A percentile compares a stretch with the other conserved stretches of the same genome.
Evolutionary conservation across 1,139 yeast genomes (phyloP).

Genomic region (Geotrichum siamense): DNA sequence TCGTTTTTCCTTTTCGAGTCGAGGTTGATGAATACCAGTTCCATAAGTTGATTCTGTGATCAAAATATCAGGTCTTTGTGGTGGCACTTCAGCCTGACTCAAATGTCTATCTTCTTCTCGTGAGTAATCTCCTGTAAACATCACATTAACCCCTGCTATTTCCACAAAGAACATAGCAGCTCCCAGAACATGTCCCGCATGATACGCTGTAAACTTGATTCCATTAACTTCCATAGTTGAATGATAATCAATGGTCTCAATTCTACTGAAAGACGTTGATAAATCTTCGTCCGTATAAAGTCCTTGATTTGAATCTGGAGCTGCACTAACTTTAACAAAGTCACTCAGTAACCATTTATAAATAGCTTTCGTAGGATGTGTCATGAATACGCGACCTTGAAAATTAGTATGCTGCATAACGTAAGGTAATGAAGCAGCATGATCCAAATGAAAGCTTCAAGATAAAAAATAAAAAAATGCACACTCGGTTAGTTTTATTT

Average conservation of each 20-base stretch:
- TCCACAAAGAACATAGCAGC: slow-evolving; percentile 97
- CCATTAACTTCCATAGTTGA: slow-evolving; percentile 93
- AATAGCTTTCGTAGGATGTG: slow-evolving; percentile 97
- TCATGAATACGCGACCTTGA: slow-evolving; percentile 94
- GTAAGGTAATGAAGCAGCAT: slow-evolving; percentile 94
- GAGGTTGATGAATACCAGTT: slow-evolving; percentile 92
- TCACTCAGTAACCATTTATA: slow-evolving; percentile 92
- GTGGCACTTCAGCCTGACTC: slow-evolving; percentile 92
- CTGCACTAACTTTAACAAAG: slow-evolving; percentile 79
- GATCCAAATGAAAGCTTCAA: slow-evolving; percentile 87
- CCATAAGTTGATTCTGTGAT: slow-evolving; percentile 97
- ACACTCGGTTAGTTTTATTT: too few species aligned
- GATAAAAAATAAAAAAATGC: too few species aligned
- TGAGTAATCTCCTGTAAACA: slow-evolving; percentile 95
- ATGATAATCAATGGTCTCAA: slow-evolving; percentile 92
- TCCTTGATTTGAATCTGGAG: slow-evolving; percentile 38
- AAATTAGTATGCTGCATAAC: slow-evolving; percentile 96
- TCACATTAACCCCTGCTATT: slow-evolving; percentile 80
- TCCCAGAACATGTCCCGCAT: slow-evolving; percentile 98
- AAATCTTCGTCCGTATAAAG: slow-evolving; percentile 89
- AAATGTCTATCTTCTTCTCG: slow-evolving; percentile 93
- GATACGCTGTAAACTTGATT: slow-evolving; percentile 91
- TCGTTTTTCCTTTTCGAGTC: slow-evolving; percentile 74
- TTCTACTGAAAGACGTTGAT: slow-evolving; percentile 75
- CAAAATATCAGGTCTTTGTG: slow-evolving; percentile 76